Evolutionary conservation across 139 green algal species (phyloP).

Genomic region (Gonium pectorale): DNA sequence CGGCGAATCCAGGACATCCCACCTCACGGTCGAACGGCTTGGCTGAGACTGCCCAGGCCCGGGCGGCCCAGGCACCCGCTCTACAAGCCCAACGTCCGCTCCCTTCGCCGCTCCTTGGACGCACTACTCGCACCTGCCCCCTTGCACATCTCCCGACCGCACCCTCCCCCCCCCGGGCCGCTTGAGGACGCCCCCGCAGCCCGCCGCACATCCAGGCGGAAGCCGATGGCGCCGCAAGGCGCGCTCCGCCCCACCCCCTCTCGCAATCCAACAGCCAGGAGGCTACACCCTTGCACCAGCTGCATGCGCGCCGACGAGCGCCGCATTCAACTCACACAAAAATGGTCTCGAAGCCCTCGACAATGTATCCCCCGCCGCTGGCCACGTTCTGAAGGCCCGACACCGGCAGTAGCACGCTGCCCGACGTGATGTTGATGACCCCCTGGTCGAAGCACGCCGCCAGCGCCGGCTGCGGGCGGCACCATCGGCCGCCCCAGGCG

Average conservation of each 20-base stretch:
- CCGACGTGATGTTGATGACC: neutral
- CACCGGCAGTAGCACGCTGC: neutral
- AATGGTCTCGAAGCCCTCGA: neutral
- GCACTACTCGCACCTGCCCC: too few relatives aligned
- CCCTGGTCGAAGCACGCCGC: neutral
- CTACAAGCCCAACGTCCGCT: too few relatives aligned
- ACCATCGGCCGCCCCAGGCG: neutral
- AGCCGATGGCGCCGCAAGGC: neutral
- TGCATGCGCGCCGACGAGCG: neutral
- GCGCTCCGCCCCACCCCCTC: neutral
- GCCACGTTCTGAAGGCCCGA: neutral
- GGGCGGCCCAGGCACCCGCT: too few relatives aligned
- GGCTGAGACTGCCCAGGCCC: too few relatives aligned
- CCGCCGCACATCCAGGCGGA: neutral
- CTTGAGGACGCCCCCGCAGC: neutral
- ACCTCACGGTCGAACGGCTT: too few relatives aligned
- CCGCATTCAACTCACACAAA: slow-evolving; percentile 13
- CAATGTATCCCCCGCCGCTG: slow-evolving; percentile 18
- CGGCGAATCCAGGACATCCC: too few relatives aligned
- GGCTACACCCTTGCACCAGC: neutral
- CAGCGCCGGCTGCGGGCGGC: neutral
- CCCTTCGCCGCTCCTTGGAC: too few relatives aligned
- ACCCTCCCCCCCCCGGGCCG: too few relatives aligned
- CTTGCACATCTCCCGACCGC: too few relatives aligned
- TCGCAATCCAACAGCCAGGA: neutral